These are phyloP conservation scores for Botrytis deweyae DNA, from an alignment of 2,329 filamentous ascomycete species.

Conservation along the genomic window DNA sequence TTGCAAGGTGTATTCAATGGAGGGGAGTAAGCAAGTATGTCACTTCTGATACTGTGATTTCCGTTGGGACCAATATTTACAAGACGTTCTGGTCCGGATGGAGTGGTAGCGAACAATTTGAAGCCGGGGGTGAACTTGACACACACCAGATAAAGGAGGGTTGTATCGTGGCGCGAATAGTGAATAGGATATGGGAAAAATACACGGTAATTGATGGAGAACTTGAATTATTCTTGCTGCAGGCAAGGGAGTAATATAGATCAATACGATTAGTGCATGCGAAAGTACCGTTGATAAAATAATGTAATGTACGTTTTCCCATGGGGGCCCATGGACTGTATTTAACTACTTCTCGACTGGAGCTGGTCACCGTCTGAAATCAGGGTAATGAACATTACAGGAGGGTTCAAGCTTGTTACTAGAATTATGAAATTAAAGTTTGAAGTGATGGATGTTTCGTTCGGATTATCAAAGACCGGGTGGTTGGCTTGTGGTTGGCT, in stretches of 20 bases:
- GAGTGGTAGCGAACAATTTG: neutral
- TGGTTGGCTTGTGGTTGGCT: neutral
- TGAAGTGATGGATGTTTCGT: conserved; percentile 18
- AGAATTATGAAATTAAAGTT: conserved; percentile 10
- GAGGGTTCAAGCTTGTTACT: conserved; percentile 16
- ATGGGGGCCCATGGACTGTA: neutral
- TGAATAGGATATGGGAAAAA: neutral
- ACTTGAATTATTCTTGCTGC: neutral
- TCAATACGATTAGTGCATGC: neutral
- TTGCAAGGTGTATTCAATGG: neutral
- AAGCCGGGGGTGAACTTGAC: conserved; percentile 1
- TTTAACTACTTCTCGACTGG: neutral
- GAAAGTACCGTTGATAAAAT: neutral
- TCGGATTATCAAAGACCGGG: conserved; percentile 14
- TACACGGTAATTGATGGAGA: neutral
- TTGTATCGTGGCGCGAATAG: conserved; percentile 5
- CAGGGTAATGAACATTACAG: neutral
- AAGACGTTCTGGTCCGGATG: neutral
- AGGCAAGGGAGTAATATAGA: neutral
- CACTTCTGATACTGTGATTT: conserved; percentile 5
- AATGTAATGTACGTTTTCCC: neutral
- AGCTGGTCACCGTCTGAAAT: neutral
- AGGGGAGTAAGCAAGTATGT: neutral
- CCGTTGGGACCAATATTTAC: neutral
- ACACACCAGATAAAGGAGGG: conserved; percentile 5